phyloP scores from a whole-genome alignment of 139 green algal species.

The Chlorella vulgaris region DNA sequence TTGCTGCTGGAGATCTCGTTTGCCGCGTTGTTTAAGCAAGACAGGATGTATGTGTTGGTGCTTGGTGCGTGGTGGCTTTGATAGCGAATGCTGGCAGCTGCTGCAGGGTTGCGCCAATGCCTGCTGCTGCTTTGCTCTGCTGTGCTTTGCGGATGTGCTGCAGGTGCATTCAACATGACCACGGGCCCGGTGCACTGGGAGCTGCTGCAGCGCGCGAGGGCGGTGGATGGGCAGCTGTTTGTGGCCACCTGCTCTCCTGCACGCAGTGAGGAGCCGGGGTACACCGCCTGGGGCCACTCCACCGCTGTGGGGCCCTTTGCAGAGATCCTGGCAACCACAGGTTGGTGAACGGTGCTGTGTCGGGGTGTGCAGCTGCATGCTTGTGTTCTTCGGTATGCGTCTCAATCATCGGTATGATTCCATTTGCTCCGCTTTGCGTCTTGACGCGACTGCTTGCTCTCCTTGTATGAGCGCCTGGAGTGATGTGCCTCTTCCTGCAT shows the following conservation, averaged over 20 bases:
- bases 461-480: no score
- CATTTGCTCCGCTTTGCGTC: no score
- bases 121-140: no score
- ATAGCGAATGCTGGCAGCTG: no score
- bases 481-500: no score
- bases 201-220: constrained; percentile 86
- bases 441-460: no score
- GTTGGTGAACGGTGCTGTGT: constrained; percentile 55
- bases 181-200: constrained; percentile 94
- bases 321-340: constrained; percentile 75
- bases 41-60: no score
- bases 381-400: background rate
- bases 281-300: constrained; percentile 81
- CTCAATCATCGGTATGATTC: no score
- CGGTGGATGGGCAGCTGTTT: constrained; percentile 96
- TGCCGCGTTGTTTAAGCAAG: no score
- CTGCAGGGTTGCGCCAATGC: no score
- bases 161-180: constrained; percentile 57
- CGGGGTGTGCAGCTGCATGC: background rate
- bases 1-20: no score
- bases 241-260: constrained; percentile 92
- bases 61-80: background rate
- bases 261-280: constrained; percentile 37
- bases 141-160: no score
- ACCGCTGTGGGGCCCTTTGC: constrained; percentile 83